Percentiles rank a stretch among this genome's conserved stretches.
These are phyloP conservation scores for Metarhizium brunneum DNA, from an alignment of 2,329 filamentous ascomycete species.

Conservation along the genomic window DNA sequence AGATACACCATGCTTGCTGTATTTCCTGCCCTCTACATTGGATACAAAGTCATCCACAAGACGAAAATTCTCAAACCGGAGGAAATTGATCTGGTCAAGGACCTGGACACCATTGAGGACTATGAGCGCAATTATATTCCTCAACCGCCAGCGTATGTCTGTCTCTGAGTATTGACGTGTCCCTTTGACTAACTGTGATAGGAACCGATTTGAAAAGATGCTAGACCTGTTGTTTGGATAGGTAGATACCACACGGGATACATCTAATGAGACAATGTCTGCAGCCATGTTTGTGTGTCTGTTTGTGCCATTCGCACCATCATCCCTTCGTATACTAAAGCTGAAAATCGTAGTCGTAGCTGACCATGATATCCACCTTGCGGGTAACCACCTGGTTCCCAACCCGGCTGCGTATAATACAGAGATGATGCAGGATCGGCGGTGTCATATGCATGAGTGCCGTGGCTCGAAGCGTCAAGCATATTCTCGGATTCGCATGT, in stretches of 20 bases:
- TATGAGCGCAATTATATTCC: slow-evolving; percentile 54
- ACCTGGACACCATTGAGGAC: slow-evolving; percentile 57
- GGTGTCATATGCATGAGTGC: background rate
- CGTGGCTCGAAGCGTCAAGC: background rate
- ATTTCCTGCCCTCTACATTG: slow-evolving; percentile 58
- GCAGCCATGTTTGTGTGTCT: background rate
- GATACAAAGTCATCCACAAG: slow-evolving; percentile 62
- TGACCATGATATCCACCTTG: too few relatives aligned
- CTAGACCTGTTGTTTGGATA: slow-evolving; percentile 12
- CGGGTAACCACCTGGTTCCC: too few relatives aligned
- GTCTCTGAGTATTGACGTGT: background rate
- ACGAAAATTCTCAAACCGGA: slow-evolving; percentile 47
- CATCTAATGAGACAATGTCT: background rate
- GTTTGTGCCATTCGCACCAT: background rate
- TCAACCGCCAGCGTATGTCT: slow-evolving; percentile 39
- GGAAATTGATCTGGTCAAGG: slow-evolving; percentile 54
- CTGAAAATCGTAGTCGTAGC: too few relatives aligned
- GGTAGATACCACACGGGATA: background rate
- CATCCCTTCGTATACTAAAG: too few relatives aligned
- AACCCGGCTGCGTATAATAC: too few relatives aligned
- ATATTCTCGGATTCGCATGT: too few relatives aligned
- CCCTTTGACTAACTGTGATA: slow-evolving; percentile 1
- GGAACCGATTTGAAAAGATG: slow-evolving; percentile 11
- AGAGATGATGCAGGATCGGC: too few relatives aligned
- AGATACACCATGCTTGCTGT: slow-evolving; percentile 64